A percentile compares a stretch with the other conserved stretches of the same genome.
Evolutionary conservation across 176 grass and related monocot genomes (phyloP).

Genomic region (Paspalum vaginatum): DNA sequence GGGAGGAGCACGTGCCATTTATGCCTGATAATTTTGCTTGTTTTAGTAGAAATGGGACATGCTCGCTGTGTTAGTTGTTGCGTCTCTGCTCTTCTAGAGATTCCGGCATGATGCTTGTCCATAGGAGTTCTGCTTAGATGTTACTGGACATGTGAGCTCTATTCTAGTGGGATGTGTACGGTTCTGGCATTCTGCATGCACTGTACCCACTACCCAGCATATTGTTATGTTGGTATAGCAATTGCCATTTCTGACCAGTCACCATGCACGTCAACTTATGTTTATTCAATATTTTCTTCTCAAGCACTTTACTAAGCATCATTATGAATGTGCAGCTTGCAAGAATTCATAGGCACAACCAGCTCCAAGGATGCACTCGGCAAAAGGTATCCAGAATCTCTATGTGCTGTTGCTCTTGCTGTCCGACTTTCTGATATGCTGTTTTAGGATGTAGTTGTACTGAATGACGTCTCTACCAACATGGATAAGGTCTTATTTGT

Average conservation of each 20-base stretch:
- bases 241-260: background rate
- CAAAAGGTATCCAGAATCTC: conserved; percentile 75
- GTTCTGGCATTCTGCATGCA: background rate
- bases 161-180: background rate
- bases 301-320: conserved; percentile 12
- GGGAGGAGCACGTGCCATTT: background rate
- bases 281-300: background rate
- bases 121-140: conserved; percentile 13
- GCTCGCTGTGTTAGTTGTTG: conserved; percentile 7
- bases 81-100: background rate
- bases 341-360: conserved; percentile 86
- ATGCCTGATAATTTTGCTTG: conserved; percentile 21
- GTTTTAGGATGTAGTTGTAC: conserved; percentile 27
- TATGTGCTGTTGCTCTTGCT: conserved; percentile 22
- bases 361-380: conserved; percentile 85
- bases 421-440: background rate
- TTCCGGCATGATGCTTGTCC: background rate
- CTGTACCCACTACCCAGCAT: background rate
- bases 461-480: background rate
- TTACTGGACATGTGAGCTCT: background rate
- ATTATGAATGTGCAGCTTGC: conserved; percentile 53
- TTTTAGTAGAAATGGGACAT: background rate
- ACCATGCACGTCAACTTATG: conserved; percentile 11
- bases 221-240: background rate
- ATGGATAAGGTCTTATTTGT: conserved; percentile 20